Base-by-base conservation (phyloP, 352 stramenopile genomes). In the Phytophthora ramorum region DNA sequence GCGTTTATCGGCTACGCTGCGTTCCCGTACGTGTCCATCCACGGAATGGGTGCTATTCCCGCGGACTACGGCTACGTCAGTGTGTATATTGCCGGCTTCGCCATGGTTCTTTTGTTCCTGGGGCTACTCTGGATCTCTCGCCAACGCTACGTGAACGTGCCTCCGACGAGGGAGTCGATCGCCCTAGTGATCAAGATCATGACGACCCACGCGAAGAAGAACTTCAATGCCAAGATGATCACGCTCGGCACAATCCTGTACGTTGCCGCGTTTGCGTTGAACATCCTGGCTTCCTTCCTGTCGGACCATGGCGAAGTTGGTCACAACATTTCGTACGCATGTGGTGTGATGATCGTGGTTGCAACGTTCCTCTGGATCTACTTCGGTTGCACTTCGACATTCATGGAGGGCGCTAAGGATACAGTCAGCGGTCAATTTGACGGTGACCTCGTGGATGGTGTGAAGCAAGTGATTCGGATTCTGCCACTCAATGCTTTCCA, bases 11-110 rank as follows among this genome's bases (percentile, higher is more conserved):
- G 78, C 53, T 96, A 91, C 70, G 86, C 69, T 13, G 76, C 90
- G 54, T 77, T 95, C 43, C 81, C 82, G 26, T n/a, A n/a, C n/a
- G n/a, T 95, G 24, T 91, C 73, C 26, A 76, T 92, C 43, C 77
- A 95, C 52, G 88, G 85, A 22, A 70, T 78, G 16, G 73, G 70
- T 5, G 53, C 78, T 6, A 89, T 92, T 41, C 69, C 84, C 0
- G 66, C 75, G 35, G 66, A 87, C 13, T 93, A 87, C 60, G 82
- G 85, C 8, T 96, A 94, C 82, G 89, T 87, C 43, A 75, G 81
- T 10, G 84, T 83, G 9, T 95, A 78, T 63, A n/a, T 81, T 17
- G 80, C 85, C 38, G 81, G 75, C 40, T 62, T 73, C 7, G 44
- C 48, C 22, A 69, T 84, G 20, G 75, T 87, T 49, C 9, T 70